Evolutionary conservation across 78 protist genomes (phyloP).

Genomic region (Pigoraptor vietnamica): DNA sequence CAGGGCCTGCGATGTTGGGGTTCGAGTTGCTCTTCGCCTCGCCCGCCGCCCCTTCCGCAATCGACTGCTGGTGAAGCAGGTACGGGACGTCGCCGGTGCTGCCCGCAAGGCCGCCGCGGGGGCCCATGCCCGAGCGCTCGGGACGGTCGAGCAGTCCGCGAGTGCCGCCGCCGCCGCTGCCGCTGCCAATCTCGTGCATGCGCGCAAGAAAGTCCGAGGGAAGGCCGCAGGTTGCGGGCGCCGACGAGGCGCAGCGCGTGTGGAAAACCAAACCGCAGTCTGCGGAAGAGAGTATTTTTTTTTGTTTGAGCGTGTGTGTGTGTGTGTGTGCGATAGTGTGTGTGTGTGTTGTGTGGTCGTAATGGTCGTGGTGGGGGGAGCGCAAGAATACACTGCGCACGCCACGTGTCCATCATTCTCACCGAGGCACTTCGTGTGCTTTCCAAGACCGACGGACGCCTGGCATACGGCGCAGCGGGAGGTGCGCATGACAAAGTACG

Average conservation of each 20-base stretch:
- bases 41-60: background rate
- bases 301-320: background rate
- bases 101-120: background rate
- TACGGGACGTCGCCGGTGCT: background rate
- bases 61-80: background rate
- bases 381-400: background rate
- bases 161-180: background rate
- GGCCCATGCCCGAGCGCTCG: no score
- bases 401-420: background rate
- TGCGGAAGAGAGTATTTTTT: no score
- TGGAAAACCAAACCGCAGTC: background rate
- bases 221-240: background rate
- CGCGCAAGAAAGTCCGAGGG: background rate
- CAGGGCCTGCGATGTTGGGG: background rate
- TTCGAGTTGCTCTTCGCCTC: background rate
- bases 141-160: no score
- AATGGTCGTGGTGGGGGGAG: background rate
- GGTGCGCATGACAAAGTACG: background rate
- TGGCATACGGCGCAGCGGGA: background rate
- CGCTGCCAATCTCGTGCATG: background rate
- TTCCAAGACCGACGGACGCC: background rate
- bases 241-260: background rate
- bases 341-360: background rate
- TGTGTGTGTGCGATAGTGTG: background rate
- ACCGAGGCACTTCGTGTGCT: background rate